Conservation (phyloP, 257 asterid species). For the Gentiana macrophylla region DNA sequence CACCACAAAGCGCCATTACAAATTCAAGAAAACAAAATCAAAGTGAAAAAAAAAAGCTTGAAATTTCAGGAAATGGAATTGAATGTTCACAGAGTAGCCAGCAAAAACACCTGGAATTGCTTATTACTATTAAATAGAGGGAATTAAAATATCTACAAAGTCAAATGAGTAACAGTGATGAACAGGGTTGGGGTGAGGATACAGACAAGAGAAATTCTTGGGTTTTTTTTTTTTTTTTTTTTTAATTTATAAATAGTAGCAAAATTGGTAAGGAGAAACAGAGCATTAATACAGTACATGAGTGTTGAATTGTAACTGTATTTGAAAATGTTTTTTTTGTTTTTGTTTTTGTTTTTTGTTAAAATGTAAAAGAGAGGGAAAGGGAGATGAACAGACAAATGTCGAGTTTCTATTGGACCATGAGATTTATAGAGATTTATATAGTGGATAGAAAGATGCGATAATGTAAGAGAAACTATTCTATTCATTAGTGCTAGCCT, state of each 20-base stretch:
- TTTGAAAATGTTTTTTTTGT: neutral
- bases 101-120: constrained; percentile 4
- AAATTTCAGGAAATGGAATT: constrained; percentile 7
- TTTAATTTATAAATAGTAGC: too few relatives aligned
- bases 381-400: constrained; percentile 6
- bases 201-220: neutral
- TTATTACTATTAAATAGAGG: neutral
- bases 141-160: neutral
- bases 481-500: neutral
- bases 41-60: constrained; percentile 2
- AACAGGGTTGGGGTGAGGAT: neutral
- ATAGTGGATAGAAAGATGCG: constrained; percentile 41
- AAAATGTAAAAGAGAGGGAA: constrained; percentile 1
- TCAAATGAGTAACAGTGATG: neutral
- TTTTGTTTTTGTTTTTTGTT: neutral
- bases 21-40: neutral
- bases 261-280: neutral
- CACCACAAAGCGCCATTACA: constrained; percentile 53
- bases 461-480: constrained; percentile 17
- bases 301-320: neutral
- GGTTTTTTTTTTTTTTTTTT: neutral
- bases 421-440: constrained; percentile 32
- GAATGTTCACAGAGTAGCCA: neutral
- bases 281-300: neutral
- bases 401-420: constrained; percentile 39